Evolutionary conservation across 768 basidiomycete species (phyloP).

Genomic region (Kwoniella dendrophila): DNA sequence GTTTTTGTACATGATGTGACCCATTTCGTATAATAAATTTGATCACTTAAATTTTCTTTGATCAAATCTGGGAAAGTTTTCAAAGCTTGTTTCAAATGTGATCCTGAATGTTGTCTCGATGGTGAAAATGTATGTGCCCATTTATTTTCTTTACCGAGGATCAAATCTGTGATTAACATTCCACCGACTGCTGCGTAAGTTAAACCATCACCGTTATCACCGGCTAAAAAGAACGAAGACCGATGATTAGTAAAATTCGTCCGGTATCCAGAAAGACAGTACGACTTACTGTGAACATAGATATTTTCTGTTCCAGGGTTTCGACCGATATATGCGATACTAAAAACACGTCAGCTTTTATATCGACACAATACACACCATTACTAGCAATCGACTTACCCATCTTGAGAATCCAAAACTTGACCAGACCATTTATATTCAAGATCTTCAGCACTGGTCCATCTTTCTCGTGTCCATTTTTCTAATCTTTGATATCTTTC

Average conservation of each 20-base stretch:
- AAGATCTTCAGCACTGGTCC: slow-evolving; percentile 17
- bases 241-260: neutral
- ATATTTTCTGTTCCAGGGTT: slow-evolving; percentile 33
- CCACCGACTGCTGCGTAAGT: slow-evolving; percentile 37
- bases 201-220: slow-evolving; percentile 36
- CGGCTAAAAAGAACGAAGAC: slow-evolving; percentile 16
- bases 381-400: slow-evolving; percentile 14
- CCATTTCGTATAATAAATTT: slow-evolving; percentile 35
- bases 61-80: slow-evolving; percentile 25
- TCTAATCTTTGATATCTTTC: slow-evolving; percentile 30
- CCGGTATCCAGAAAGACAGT: neutral
- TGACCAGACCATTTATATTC: slow-evolving; percentile 38
- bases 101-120: slow-evolving; percentile 29
- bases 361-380: neutral
- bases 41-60: slow-evolving; percentile 33
- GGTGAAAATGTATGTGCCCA: slow-evolving; percentile 33
- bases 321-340: slow-evolving; percentile 30
- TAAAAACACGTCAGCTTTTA: neutral
- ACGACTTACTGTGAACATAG: slow-evolving; percentile 32
- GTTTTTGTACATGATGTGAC: slow-evolving; percentile 29
- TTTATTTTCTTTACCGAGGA: slow-evolving; percentile 25
- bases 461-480: slow-evolving; percentile 31
- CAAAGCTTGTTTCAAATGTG: slow-evolving; percentile 19
- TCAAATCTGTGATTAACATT: slow-evolving; percentile 26
- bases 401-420: slow-evolving; percentile 29